Base-by-base conservation (phyloP, 371 early-diverging fungal genomes). In the Mortierella polycephala region DNA sequence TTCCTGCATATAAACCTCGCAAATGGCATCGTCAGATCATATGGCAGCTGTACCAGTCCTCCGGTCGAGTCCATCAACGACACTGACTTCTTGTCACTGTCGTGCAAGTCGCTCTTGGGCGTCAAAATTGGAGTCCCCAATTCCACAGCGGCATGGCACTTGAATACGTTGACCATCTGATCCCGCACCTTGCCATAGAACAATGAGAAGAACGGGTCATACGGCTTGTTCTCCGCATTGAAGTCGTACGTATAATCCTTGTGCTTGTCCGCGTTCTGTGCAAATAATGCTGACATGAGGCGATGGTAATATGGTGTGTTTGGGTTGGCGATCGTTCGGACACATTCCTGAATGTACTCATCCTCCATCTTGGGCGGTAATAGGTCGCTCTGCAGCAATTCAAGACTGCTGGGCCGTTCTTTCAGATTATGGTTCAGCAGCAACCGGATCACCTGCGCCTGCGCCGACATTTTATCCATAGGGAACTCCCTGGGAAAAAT, bases 11-110 rank as follows among this genome's bases (percentile, higher is more conserved):
- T 84, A 47, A 88, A 94, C 40, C 98, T 82, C 0, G 96, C 96
- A 86, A 96, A 97, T 6, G 98, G 96, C 5, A 93, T 90, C 0
- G 97, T 97, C 74, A 97, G 87, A 82, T 98, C 98, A 76, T 92
- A 94, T 0, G 96, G 96, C 18, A 98, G 80, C 83, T 90, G 94
- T 53, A 96, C 96, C 42, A 96, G 80, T 23, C 88, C 87, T 50
- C 97, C 98, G 49, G 86, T 86, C 2, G 91, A 81, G 60, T 98
- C 97, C 82, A 98, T 84, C 44, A 95, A 81, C 69, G 91, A 86
- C 4, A 93, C 96, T 1, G 93, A 92, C 30, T 86, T 86, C 67
- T 93, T 92, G 74, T 86, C 86, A 71, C 81, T 85, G 60, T 93
- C 90, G 57, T 91, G 87, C 9, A 90, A 62, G 42, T 89, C 91